A percentile compares a stretch with the other conserved stretches of the same genome.
Conservation (phyloP, 192 early-diverging fungal species). For the Rhizophagus sp. region DNA sequence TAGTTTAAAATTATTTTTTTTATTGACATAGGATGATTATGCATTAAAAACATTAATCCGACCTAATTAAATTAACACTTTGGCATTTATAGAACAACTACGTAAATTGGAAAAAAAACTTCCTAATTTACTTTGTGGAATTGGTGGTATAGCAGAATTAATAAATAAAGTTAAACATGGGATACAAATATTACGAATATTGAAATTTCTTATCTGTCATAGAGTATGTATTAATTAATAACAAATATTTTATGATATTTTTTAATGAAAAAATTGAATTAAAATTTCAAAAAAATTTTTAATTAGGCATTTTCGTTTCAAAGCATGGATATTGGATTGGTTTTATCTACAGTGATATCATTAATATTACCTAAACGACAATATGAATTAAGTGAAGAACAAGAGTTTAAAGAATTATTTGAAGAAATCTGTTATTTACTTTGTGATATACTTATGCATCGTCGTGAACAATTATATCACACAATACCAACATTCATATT, state of each 20-base stretch:
- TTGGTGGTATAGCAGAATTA: background rate
- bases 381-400: too few species aligned
- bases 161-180: background rate
- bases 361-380: conserved; percentile 6
- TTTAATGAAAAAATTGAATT: too few species aligned
- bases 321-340: conserved; percentile 8
- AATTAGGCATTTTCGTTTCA: conserved; percentile 12
- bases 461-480: conserved; percentile 50
- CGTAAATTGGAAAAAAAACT: conserved; percentile 1
- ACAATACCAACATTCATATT: conserved; percentile 53
- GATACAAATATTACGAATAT: background rate
- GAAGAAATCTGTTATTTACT: conserved; percentile 40
- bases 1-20: background rate
- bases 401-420: conserved; percentile 19
- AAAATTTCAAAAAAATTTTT: too few species aligned
- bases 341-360: conserved; percentile 12
- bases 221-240: background rate
- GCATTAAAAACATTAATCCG: too few species aligned
- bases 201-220: background rate
- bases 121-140: background rate
- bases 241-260: background rate
- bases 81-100: background rate
- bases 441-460: conserved; percentile 46
- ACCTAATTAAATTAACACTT: background rate
- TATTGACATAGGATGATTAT: too few species aligned